Percentiles rank a stretch among this genome's conserved stretches.
Conservation (phyloP, 139 green algal genomes). For the Coccomyxa sp. region DNA sequence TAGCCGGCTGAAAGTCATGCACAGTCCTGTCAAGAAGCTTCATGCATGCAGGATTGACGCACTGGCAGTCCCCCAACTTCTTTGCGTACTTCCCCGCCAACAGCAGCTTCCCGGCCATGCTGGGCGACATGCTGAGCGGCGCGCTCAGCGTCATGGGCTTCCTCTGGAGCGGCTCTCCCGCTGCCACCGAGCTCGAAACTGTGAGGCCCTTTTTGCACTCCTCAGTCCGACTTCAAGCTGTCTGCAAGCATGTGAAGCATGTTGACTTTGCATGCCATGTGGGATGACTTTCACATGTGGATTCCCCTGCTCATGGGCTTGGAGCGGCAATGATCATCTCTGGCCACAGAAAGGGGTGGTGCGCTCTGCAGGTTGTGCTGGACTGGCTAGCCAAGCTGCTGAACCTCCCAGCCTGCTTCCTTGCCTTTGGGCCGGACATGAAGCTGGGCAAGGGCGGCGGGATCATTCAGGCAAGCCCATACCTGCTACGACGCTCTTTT, state of each 20-base stretch:
- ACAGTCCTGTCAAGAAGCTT: neutral
- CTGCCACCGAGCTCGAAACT: slow-evolving; percentile 81
- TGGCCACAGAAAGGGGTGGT: neutral
- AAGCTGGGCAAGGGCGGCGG: slow-evolving; percentile 40
- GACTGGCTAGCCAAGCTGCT: slow-evolving; percentile 80
- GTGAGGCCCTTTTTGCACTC: too few relatives aligned
- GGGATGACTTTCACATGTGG: neutral
- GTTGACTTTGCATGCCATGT: neutral
- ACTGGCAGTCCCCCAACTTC: slow-evolving; percentile 84
- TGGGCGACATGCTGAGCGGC: slow-evolving; percentile 72
- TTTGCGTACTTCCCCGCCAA: slow-evolving; percentile 77
- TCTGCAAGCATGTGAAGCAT: neutral
- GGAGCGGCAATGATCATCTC: neutral
- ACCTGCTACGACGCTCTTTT: neutral
- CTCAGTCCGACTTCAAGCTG: neutral
- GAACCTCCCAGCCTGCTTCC: slow-evolving; percentile 60
- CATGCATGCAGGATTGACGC: slow-evolving; percentile 46
- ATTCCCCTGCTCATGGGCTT: neutral
- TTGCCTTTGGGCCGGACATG: slow-evolving; percentile 14
- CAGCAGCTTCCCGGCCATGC: slow-evolving; percentile 52
- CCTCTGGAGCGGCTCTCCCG: slow-evolving; percentile 59
- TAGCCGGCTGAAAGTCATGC: neutral
- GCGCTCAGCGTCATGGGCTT: slow-evolving; percentile 70
- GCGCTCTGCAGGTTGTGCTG: slow-evolving; percentile 57
- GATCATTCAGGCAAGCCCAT: slow-evolving; percentile 36